phyloP scores from a whole-genome alignment of 2,329 filamentous ascomycete genomes.

The Corniculantispora saksenae region DNA sequence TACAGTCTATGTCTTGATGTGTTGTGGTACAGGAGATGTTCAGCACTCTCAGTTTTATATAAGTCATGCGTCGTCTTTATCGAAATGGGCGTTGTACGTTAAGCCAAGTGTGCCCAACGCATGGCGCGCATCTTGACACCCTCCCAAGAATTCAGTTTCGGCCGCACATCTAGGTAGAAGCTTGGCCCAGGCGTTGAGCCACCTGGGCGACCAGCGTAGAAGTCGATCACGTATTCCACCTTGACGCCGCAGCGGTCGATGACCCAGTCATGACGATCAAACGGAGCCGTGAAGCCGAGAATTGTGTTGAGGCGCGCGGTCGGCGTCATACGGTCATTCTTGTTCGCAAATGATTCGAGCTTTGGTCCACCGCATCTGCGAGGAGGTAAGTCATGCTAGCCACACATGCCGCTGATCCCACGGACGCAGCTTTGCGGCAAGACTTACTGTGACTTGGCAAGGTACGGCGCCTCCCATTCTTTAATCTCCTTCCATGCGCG shows the following conservation, averaged over 20 bases:
- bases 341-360: conserved; percentile 80
- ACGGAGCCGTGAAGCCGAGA: conserved; percentile 86
- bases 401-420: not conserved
- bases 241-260: conserved; percentile 84
- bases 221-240: conserved; percentile 97
- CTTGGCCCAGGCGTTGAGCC: conserved; percentile 45
- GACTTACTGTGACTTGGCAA: conserved; percentile 55
- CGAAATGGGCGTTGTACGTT: conserved; percentile 15
- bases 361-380: conserved; percentile 69
- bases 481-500: conserved; percentile 91
- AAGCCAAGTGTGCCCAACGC: conserved; percentile 52
- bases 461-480: conserved; percentile 77
- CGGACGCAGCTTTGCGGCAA: not conserved
- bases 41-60: not conserved
- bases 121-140: conserved; percentile 66
- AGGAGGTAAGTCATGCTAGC: not conserved
- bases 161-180: conserved; percentile 68
- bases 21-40: conserved; percentile 17
- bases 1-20: conserved; percentile 1
- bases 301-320: conserved; percentile 79
- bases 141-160: conserved; percentile 69
- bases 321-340: conserved; percentile 70
- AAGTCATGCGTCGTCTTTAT: not conserved
- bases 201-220: conserved; percentile 73
- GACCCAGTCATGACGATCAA: conserved; percentile 97